Conservation (phyloP, 2,329 filamentous ascomycete genomes). For the Hymenoscyphus fructigenus region DNA sequence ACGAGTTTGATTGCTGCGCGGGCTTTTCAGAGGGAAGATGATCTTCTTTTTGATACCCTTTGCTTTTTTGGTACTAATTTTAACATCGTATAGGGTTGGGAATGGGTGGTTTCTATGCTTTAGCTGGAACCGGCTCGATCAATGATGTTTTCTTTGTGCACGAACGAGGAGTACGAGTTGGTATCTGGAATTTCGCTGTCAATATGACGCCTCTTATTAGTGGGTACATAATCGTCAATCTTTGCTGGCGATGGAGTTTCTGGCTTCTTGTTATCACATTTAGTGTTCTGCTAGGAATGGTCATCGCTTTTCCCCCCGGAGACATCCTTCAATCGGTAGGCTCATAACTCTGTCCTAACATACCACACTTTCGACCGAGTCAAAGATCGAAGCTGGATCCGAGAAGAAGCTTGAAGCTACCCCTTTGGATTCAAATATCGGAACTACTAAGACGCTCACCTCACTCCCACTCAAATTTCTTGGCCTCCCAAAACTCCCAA, state of each 20-base stretch:
- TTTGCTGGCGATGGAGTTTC: slow-evolving; percentile 31
- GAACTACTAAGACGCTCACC: too few species aligned
- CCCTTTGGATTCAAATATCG: too few species aligned
- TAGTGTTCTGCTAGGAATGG: slow-evolving; percentile 40
- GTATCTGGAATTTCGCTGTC: slow-evolving; percentile 14
- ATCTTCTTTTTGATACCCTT: neutral
- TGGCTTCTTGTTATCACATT: slow-evolving; percentile 32
- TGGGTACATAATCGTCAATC: slow-evolving; percentile 36
- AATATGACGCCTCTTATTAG: slow-evolving; percentile 37
- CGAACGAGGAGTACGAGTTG: slow-evolving; percentile 19
- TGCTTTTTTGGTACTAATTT: neutral
- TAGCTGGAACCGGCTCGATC: slow-evolving; percentile 20
- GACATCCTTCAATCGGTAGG: neutral
- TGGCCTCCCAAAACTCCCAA: too few species aligned
- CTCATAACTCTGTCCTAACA: too few species aligned
- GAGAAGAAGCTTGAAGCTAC: too few species aligned
- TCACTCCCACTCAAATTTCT: too few species aligned
- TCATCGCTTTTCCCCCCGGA: neutral
- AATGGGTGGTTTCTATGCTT: slow-evolving; percentile 20
- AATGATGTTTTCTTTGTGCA: slow-evolving; percentile 22
- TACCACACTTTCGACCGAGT: too few species aligned
- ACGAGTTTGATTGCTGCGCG: neutral
- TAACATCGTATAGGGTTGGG: slow-evolving; percentile 10
- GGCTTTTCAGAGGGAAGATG: neutral
- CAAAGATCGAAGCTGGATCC: too few species aligned